phyloP scores from a whole-genome alignment of 2,329 filamentous ascomycete genomes.

The Penicillium paneum region DNA sequence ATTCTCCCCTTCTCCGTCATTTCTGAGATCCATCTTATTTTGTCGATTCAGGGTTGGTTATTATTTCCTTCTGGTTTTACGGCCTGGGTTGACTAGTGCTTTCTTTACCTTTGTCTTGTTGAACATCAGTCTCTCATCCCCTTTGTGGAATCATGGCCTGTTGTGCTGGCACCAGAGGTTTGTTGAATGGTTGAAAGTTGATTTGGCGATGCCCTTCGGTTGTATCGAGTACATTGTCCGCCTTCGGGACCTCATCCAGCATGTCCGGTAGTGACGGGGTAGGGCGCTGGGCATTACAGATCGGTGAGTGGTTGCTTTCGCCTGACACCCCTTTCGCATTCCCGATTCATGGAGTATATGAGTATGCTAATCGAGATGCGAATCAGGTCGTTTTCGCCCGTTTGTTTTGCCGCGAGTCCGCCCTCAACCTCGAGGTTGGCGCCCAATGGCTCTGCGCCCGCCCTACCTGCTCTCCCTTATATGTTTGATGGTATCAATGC shows the following conservation, averaged over 20 bases:
- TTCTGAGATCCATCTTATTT: not conserved
- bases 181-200: slow-evolving; percentile 3
- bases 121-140: not conserved
- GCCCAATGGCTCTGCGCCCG: slow-evolving; percentile 33
- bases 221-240: slow-evolving; percentile 3
- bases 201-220: slow-evolving; percentile 19
- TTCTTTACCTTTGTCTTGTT: not conserved
- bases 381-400: not conserved
- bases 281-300: slow-evolving; percentile 17
- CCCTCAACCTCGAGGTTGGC: slow-evolving; percentile 25
- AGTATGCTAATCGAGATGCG: not conserved
- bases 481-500: slow-evolving; percentile 21
- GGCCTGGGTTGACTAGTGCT: not conserved
- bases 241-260: slow-evolving; percentile 16
- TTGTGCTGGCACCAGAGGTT: not conserved
- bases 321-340: not conserved
- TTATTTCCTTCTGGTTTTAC: not conserved
- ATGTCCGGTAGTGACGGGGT: slow-evolving; percentile 19
- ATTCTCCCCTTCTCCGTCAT: slow-evolving; percentile 1
- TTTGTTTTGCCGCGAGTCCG: not conserved
- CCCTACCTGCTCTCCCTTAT: slow-evolving; percentile 28
- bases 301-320: slow-evolving; percentile 15
- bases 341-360: not conserved
- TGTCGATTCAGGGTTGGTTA: not conserved
- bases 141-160: not conserved